phyloP scores from a whole-genome alignment of 805 yeast genomes.

The Metschnikowia corniflorae region DNA sequence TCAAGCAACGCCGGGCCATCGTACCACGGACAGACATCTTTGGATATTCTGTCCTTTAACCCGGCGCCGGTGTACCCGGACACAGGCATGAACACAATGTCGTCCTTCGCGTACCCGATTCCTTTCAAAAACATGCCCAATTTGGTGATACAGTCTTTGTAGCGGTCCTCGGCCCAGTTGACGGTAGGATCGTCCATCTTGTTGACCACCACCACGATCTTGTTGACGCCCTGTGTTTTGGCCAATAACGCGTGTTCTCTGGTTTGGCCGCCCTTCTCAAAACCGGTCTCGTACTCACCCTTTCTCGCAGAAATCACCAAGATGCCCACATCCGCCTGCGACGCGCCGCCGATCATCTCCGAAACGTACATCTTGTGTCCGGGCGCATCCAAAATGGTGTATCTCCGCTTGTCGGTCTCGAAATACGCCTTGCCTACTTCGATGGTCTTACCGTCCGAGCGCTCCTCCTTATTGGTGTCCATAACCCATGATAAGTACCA shows the following conservation, averaged over 20 bases:
- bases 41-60: constrained; percentile 76
- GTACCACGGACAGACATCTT: constrained; percentile 86
- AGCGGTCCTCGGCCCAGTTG: constrained; percentile 91
- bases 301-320: constrained; percentile 96
- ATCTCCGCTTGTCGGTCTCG: constrained; percentile 96
- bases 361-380: constrained; percentile 99
- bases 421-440: constrained; percentile 98
- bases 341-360: constrained; percentile 99
- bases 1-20: constrained; percentile 88
- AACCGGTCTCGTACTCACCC: constrained; percentile 99
- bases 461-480: constrained; percentile 99
- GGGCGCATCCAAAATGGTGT: constrained; percentile 97
- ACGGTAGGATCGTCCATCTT: constrained; percentile 99
- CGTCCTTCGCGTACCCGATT: constrained; percentile 85
- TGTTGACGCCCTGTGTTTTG: constrained; percentile 97
- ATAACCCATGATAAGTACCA: constrained; percentile 99
- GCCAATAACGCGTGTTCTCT: constrained; percentile 97
- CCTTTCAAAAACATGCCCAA: constrained; percentile 75
- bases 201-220: constrained; percentile 88
- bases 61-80: constrained; percentile 98
- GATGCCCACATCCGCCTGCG: constrained; percentile 98
- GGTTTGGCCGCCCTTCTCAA: constrained; percentile 98
- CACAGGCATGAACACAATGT: constrained; percentile 91
- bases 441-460: constrained; percentile 98
- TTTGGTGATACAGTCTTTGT: constrained; percentile 89